A percentile compares a stretch with the other conserved stretches of the same genome.
phyloP scores from a whole-genome alignment of 2,329 filamentous ascomycete genomes.

The Neoascochyta sp. region DNA sequence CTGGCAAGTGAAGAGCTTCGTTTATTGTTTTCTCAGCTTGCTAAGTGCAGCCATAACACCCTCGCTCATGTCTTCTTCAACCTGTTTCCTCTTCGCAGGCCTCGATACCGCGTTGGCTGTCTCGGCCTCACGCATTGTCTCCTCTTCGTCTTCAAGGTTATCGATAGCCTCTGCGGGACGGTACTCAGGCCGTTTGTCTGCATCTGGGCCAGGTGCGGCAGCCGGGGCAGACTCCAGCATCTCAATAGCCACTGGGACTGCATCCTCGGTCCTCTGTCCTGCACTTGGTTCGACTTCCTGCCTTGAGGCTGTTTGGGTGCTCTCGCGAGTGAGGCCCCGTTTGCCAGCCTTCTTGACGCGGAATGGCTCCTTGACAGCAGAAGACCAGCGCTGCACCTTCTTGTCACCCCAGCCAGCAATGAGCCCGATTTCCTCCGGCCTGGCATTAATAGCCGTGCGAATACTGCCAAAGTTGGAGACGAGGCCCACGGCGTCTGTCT shows the following conservation, averaged over 20 bases:
- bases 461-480: conserved; percentile 91
- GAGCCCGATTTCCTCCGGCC: conserved; percentile 76
- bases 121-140: conserved; percentile 41
- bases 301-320: conserved; percentile 13
- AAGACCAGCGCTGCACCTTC: conserved; percentile 85
- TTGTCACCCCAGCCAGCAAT: conserved; percentile 94
- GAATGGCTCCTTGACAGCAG: conserved; percentile 80
- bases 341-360: conserved; percentile 68
- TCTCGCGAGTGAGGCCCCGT: conserved; percentile 42
- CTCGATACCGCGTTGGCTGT: conserved; percentile 6
- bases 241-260: conserved; percentile 27
- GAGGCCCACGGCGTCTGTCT: conserved; percentile 85
- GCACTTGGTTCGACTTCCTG: conserved; percentile 20
- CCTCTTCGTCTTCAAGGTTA: conserved; percentile 43
- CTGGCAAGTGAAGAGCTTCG: too few species aligned
- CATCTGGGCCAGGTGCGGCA: conserved; percentile 22
- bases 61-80: conserved; percentile 50
- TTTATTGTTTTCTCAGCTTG: conserved; percentile 47
- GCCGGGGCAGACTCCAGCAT: conserved; percentile 18
- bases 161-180: conserved; percentile 32
- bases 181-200: conserved; percentile 36
- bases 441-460: conserved; percentile 79
- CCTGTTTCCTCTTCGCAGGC: conserved; percentile 35
- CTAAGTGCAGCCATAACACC: conserved; percentile 58
- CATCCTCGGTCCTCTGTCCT: conserved; percentile 27